These are phyloP conservation scores for Quambalaria eucalypti DNA, from an alignment of 1,284 basidiomycete species.

Conservation along the genomic window DNA sequence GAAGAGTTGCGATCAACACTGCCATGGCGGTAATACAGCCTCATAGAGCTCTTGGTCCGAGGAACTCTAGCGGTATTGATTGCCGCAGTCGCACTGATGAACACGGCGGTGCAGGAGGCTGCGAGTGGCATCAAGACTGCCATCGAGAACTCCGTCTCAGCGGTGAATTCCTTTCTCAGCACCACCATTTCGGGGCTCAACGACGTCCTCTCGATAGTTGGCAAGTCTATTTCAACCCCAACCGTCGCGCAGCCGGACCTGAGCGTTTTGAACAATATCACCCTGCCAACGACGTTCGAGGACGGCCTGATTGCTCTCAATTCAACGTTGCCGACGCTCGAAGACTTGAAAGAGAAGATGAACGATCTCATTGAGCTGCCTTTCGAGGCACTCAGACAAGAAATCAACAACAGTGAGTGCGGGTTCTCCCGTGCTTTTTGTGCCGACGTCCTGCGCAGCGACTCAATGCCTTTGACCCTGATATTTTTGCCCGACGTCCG, in stretches of 20 bases:
- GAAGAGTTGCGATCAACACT: no score
- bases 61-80: constrained; percentile 73
- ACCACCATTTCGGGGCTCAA: constrained; percentile 21
- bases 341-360: constrained; percentile 64
- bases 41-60: constrained; percentile 76
- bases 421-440: not conserved
- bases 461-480: not conserved
- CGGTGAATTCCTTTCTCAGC: constrained; percentile 20
- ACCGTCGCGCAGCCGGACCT: constrained; percentile 28
- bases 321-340: constrained; percentile 65
- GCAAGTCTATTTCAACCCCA: constrained; percentile 18
- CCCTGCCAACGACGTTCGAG: constrained; percentile 70
- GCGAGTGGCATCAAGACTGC: constrained; percentile 61
- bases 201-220: constrained; percentile 21
- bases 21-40: no score
- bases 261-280: constrained; percentile 66
- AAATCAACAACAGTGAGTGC: constrained; percentile 23
- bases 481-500: not conserved
- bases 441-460: no score
- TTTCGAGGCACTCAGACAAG: constrained; percentile 20
- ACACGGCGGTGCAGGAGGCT: constrained; percentile 63
- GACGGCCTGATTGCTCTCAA: constrained; percentile 29
- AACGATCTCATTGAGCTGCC: constrained; percentile 49
- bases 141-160: constrained; percentile 51
- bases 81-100: constrained; percentile 59